Conservation (phyloP, 1,284 basidiomycete genomes). For the Rhodotorula sp. region DNA sequence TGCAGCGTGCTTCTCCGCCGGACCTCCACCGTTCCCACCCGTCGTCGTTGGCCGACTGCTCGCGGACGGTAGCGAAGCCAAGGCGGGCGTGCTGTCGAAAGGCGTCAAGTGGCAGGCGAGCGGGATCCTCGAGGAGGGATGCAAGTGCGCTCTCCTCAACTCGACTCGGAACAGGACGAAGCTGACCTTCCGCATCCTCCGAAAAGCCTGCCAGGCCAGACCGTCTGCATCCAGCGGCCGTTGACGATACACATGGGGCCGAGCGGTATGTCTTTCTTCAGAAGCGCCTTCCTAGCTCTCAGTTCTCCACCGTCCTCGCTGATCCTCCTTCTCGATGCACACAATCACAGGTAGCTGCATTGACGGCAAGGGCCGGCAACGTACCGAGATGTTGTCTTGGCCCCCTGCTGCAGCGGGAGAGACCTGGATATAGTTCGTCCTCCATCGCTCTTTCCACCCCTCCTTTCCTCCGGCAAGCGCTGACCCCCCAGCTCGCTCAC, state of each 20-base stretch:
- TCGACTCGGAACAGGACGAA: too few relatives aligned
- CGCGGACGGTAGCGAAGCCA: constrained; percentile 7
- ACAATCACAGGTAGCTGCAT: not conserved
- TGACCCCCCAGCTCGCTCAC: not conserved
- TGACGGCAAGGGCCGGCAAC: constrained; percentile 25
- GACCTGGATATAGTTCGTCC: constrained; percentile 25
- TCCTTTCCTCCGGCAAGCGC: too few relatives aligned
- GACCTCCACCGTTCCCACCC: constrained; percentile 21
- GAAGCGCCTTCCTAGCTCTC: not conserved
- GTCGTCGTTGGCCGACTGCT: not conserved
- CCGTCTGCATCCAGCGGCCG: not conserved
- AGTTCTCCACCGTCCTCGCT: not conserved
- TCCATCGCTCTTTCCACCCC: not conserved
- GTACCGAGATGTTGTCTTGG: constrained; percentile 31
- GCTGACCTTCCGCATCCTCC: not conserved
- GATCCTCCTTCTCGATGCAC: not conserved
- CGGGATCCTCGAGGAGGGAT: constrained; percentile 15
- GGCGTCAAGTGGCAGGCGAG: constrained; percentile 38
- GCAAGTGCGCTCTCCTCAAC: constrained; percentile 14
- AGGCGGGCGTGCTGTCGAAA: constrained; percentile 13
- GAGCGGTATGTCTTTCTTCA: not conserved
- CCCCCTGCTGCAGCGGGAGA: constrained; percentile 25
- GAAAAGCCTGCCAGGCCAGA: constrained; percentile 15
- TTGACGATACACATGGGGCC: constrained; percentile 20
- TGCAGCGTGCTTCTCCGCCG: not conserved